Evolutionary conservation across 495 filamentous ascomycete genomes (phyloP).

Genomic region (Xylaria acuta): DNA sequence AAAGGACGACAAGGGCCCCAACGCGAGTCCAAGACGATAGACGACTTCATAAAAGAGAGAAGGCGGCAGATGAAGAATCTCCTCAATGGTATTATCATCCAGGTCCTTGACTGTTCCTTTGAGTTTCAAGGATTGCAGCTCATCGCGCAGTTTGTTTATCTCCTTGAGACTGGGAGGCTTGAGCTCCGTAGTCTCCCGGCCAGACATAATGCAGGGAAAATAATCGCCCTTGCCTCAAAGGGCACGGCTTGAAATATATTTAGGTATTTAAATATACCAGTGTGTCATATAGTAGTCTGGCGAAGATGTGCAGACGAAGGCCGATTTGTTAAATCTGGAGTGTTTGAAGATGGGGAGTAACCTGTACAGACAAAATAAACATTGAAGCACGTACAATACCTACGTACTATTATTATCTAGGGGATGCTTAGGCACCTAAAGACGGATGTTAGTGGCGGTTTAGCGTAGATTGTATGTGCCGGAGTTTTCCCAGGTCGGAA

Average conservation of each 20-base stretch:
- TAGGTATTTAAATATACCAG: neutral
- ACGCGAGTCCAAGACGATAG: neutral
- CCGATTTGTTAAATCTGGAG: neutral
- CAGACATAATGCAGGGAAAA: neutral
- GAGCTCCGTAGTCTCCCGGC: neutral
- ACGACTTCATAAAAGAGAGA: conserved; percentile 8
- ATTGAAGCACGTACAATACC: neutral
- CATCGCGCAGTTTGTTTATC: conserved; percentile 15
- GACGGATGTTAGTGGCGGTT: neutral
- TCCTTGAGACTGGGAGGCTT: conserved; percentile 2
- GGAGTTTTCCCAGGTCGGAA: neutral
- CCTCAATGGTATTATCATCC: conserved; percentile 7
- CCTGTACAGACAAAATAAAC: neutral
- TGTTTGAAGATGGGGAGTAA: no score
- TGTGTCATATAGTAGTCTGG: neutral
- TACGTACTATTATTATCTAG: no score
- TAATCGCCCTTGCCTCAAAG: neutral
- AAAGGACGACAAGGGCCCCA: conserved; percentile 23
- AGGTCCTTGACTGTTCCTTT: neutral
- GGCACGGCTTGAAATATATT: neutral
- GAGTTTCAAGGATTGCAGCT: neutral
- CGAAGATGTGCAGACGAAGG: neutral
- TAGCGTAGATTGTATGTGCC: neutral
- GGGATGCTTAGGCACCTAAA: neutral
- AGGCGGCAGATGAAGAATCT: conserved; percentile 7